These are phyloP conservation scores for Fusarium sp. DNA, from an alignment of 2,329 filamentous ascomycete genomes.

Conservation along the genomic window DNA sequence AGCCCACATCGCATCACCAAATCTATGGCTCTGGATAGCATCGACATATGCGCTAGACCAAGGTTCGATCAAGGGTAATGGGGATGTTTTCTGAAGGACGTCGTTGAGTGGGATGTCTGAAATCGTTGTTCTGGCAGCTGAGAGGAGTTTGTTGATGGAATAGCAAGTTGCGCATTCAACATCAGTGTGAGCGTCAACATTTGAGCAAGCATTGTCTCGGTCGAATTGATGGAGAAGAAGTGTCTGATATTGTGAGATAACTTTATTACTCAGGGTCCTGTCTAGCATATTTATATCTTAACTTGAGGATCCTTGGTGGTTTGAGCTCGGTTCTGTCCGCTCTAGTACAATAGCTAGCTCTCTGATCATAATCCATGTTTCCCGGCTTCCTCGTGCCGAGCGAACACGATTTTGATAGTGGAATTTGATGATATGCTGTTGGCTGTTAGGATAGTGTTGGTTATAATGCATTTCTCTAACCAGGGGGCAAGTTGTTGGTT, in stretches of 20 bases:
- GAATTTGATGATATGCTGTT: background rate
- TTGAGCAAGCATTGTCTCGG: background rate
- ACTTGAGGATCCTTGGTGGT: no score
- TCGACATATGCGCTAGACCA: background rate
- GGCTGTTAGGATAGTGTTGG: background rate
- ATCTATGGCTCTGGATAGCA: background rate
- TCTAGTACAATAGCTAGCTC: no score
- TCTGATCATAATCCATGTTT: background rate
- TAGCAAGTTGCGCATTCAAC: background rate
- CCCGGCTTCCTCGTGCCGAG: background rate
- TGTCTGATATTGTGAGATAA: no score
- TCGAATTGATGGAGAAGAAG: no score
- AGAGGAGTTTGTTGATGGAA: background rate
- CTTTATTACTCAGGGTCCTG: fast-evolving
- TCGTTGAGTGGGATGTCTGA: background rate
- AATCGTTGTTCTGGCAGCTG: background rate
- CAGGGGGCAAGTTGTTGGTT: background rate
- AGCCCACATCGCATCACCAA: background rate
- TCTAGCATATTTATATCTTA: background rate
- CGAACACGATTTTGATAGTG: background rate
- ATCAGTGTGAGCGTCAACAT: background rate
- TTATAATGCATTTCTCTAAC: background rate
- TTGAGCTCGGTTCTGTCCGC: no score
- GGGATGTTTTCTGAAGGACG: background rate
- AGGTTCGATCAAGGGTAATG: background rate